A percentile compares a stretch with the other conserved stretches of the same genome.
phyloP scores from a whole-genome alignment of 345 rosid genomes.

The Rhodomyrtus tomentosa region DNA sequence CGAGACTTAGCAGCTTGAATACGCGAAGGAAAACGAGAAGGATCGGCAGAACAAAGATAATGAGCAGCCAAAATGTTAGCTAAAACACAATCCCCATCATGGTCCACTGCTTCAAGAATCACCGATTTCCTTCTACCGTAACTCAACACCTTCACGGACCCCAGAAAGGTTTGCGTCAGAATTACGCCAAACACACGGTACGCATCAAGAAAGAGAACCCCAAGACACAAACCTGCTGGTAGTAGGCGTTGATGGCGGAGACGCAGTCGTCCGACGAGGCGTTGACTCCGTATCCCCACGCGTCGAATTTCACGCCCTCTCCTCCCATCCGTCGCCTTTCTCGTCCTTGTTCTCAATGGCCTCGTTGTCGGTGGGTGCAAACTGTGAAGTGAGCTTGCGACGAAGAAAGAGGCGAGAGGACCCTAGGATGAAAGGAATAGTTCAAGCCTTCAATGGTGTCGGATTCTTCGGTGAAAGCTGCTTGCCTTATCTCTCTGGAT shows the following conservation, averaged over 20 bases:
- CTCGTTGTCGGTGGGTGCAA: neutral
- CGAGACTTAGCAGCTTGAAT: slow-evolving; percentile 47
- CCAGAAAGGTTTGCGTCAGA: neutral
- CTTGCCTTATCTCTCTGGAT: neutral
- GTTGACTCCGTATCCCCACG: slow-evolving; percentile 73
- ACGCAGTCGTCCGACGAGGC: slow-evolving; percentile 57
- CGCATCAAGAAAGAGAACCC: neutral
- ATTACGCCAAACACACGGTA: neutral
- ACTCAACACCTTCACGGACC: slow-evolving; percentile 41
- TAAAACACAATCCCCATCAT: slow-evolving; percentile 61
- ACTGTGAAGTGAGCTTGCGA: neutral
- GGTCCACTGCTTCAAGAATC: slow-evolving; percentile 48
- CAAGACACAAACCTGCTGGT: slow-evolving; percentile 35
- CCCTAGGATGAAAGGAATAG: neutral
- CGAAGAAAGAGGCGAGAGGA: neutral
- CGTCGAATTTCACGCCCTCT: slow-evolving; percentile 39
- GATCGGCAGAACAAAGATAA: slow-evolving; percentile 33
- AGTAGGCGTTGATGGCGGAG: slow-evolving; percentile 57
- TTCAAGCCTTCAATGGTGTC: neutral
- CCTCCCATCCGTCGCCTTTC: neutral
- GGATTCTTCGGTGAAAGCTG: neutral
- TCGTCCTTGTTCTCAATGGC: neutral
- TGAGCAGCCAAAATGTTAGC: slow-evolving; percentile 78
- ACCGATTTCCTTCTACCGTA: slow-evolving; percentile 58
- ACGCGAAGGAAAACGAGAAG: slow-evolving; percentile 22